These are phyloP conservation scores for Escovopsis sp. DNA, from an alignment of 2,329 filamentous ascomycete species.

Conservation along the genomic window DNA sequence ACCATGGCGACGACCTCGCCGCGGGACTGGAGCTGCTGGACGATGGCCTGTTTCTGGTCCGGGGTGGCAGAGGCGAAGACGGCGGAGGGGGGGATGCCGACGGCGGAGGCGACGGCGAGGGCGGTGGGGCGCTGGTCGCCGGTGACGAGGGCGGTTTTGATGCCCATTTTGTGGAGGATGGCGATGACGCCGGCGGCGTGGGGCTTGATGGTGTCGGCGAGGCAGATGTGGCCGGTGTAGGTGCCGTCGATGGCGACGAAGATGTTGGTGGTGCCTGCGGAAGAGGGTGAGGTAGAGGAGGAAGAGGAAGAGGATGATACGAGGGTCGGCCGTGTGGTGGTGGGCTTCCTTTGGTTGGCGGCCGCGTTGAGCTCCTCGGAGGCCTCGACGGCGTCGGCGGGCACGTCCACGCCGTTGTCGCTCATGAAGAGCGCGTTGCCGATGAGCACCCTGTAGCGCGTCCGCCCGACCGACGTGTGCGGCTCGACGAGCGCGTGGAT, in stretches of 20 bases:
- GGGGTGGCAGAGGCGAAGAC: conserved; percentile 83
- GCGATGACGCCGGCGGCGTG: conserved; percentile 67
- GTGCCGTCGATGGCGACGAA: conserved; percentile 73
- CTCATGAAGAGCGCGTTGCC: conserved; percentile 69
- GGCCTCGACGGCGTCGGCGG: conserved; percentile 45
- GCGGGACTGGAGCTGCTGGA: conserved; percentile 56
- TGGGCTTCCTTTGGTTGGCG: conserved; percentile 14
- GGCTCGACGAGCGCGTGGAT: conserved; percentile 74
- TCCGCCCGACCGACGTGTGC: conserved; percentile 47
- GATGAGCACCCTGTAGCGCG: conserved; percentile 63
- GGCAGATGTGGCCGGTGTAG: conserved; percentile 69
- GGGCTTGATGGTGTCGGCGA: conserved; percentile 84
- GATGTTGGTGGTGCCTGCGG: conserved; percentile 66
- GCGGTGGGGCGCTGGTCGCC: conserved; percentile 82
- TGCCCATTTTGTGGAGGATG: conserved; percentile 69
- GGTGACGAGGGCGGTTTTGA: conserved; percentile 82
- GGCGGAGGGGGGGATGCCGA: conserved; percentile 62
- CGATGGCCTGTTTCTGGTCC: conserved; percentile 77
- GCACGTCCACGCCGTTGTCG: conserved; percentile 52
- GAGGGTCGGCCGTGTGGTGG: conserved; percentile 53
- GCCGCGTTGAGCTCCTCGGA: conserved; percentile 43
- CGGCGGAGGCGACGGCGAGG: conserved; percentile 62
- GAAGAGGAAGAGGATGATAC: too few relatives aligned
- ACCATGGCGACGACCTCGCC: conserved; percentile 89
- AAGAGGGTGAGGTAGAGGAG: too few relatives aligned